Conservation (phyloP, 495 filamentous ascomycete genomes). For the Ramalina peruviana region DNA sequence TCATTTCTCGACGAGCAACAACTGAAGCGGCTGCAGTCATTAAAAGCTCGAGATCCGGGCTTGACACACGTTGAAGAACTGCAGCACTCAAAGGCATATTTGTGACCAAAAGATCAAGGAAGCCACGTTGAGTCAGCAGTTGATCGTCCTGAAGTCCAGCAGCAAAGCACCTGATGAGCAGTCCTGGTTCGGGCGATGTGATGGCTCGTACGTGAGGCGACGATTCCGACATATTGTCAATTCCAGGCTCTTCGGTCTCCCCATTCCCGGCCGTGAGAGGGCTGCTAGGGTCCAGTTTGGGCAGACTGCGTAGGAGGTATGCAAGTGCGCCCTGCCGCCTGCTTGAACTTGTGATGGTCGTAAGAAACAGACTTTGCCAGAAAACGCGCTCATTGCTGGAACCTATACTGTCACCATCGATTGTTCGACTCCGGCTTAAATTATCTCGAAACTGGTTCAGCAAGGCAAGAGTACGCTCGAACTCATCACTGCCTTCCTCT, state of each 20-base stretch:
- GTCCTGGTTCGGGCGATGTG: conserved; percentile 80
- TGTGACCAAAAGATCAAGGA: conserved; percentile 81
- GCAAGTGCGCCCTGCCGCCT: conserved; percentile 76
- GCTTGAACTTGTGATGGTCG: conserved; percentile 73
- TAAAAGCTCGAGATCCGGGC: conserved; percentile 64
- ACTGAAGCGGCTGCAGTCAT: conserved; percentile 73
- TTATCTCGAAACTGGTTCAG: conserved; percentile 63
- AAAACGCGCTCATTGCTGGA: conserved; percentile 70
- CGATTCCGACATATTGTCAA: conserved; percentile 8
- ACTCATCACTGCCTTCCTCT: conserved; percentile 93
- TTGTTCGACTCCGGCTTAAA: conserved; percentile 29
- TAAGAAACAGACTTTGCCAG: conserved; percentile 96
- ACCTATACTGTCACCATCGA: conserved; percentile 20
- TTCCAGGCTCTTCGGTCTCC: conserved; percentile 6
- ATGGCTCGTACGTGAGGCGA: conserved; percentile 50
- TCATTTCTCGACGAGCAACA: conserved; percentile 83
- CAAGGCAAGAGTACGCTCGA: conserved; percentile 69
- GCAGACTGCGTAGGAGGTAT: conserved; percentile 67
- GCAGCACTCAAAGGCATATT: conserved; percentile 80
- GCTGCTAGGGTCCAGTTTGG: conserved; percentile 44
- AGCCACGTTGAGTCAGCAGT: conserved; percentile 82
- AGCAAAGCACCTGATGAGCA: conserved; percentile 81
- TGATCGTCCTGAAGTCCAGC: conserved; percentile 83
- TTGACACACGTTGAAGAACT: conserved; percentile 61
- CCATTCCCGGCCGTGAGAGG: conserved; percentile 19